Evolutionary conservation across 129 eudicot genomes (phyloP).

Genomic region (Chrysanthemum seticuspe): DNA sequence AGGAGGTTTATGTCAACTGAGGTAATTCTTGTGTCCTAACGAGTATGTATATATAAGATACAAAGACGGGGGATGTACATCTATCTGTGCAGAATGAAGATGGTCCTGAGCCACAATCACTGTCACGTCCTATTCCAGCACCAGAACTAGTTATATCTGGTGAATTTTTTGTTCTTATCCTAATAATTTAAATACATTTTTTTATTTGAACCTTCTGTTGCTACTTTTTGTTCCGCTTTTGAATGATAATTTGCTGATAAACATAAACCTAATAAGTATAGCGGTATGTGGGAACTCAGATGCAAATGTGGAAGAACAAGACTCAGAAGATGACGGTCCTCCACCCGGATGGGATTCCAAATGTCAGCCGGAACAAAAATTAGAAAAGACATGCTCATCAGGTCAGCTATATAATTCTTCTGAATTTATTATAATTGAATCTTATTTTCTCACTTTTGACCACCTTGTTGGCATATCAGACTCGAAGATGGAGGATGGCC

Average conservation of each 20-base stretch:
- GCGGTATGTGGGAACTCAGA: conserved; percentile 16
- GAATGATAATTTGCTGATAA: not conserved
- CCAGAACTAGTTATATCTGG: conserved; percentile 31
- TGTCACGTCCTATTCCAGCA: not conserved
- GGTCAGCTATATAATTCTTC: conserved; percentile 16
- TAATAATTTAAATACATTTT: not conserved
- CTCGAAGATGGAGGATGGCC: conserved; percentile 27
- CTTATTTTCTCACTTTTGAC: too few species aligned
- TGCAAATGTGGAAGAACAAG: conserved; percentile 27
- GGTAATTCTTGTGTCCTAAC: conserved; percentile 13
- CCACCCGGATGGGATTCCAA: conserved; percentile 48
- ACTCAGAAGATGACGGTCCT: conserved; percentile 37
- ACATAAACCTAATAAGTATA: not conserved
- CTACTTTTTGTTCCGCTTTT: not conserved
- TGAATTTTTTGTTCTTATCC: conserved; percentile 7
- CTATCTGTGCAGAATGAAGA: conserved; percentile 32
- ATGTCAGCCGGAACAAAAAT: conserved; percentile 17
- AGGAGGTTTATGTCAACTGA: too few species aligned
- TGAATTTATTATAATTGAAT: not conserved
- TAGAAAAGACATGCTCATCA: conserved; percentile 21
- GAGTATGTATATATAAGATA: conserved; percentile 23
- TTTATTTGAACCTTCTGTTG: not conserved
- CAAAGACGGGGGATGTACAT: conserved; percentile 22
- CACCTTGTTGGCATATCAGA: conserved; percentile 19
- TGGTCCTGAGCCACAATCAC: conserved; percentile 44